Evolutionary conservation across 768 basidiomycete genomes (phyloP).

Genomic region (Phanerodontia chrysosporium): DNA sequence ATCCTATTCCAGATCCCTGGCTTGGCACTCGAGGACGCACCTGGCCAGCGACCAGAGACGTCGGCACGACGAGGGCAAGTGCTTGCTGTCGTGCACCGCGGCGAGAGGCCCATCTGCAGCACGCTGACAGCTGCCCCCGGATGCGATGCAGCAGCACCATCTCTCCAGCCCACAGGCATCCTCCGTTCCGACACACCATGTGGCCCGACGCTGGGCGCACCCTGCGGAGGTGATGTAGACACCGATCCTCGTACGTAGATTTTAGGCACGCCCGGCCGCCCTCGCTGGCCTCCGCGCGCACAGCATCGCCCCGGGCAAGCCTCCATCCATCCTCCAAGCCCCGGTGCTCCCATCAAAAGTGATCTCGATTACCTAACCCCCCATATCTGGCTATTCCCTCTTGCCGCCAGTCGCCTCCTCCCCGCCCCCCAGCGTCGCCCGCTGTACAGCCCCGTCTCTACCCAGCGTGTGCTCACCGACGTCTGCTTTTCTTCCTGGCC

Average conservation of each 20-base stretch:
- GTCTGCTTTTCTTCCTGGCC: neutral
- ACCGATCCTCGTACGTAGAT: neutral
- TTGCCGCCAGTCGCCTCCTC: neutral
- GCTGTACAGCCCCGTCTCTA: neutral
- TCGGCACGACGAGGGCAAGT: too few species aligned
- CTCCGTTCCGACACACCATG: neutral
- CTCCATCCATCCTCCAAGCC: too few species aligned
- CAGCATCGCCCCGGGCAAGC: neutral
- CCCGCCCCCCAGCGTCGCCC: neutral
- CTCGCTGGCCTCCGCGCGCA: neutral
- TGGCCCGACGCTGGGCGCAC: neutral
- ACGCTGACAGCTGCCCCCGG: neutral
- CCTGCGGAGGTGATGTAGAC: neutral
- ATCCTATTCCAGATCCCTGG: neutral
- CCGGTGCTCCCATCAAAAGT: neutral
- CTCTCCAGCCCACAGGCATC: neutral
- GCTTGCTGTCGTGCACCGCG: too few species aligned
- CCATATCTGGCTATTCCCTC: neutral
- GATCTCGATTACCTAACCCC: neutral
- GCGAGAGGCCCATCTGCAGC: too few species aligned
- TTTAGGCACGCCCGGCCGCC: neutral
- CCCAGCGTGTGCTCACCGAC: neutral
- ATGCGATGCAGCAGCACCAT: neutral
- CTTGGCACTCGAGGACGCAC: neutral
- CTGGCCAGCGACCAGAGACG: neutral